These are phyloP conservation scores for Kockovaella imperatae DNA, from an alignment of 768 basidiomycete species.

Conservation along the genomic window DNA sequence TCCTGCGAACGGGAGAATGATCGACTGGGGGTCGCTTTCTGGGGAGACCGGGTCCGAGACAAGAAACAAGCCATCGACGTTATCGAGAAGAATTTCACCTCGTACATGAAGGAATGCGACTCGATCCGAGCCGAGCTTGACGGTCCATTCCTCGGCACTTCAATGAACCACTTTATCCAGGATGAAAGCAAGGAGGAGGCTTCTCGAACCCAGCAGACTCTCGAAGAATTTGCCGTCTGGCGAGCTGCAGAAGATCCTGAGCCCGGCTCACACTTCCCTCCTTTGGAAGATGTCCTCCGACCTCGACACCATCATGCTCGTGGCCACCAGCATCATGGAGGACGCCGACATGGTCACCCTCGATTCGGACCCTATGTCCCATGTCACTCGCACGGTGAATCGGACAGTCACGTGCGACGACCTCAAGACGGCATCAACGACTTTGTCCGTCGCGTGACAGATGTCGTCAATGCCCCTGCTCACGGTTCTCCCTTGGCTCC, in stretches of 20 bases:
- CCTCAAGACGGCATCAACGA: constrained; percentile 7
- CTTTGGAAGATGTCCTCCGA: constrained; percentile 25
- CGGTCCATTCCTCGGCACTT: background rate
- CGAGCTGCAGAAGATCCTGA: too few species aligned
- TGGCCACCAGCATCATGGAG: constrained; percentile 2
- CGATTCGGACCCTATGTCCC: background rate
- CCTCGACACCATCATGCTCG: background rate
- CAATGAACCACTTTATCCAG: constrained; percentile 14
- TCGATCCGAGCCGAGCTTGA: constrained; percentile 7
- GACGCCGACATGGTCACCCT: constrained; percentile 2
- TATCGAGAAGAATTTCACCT: constrained; percentile 8
- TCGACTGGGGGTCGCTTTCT: constrained; percentile 22
- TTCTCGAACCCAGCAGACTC: constrained; percentile 16
- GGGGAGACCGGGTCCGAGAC: constrained; percentile 25
- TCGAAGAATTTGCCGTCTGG: constrained; percentile 35
- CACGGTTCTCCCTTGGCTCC: constrained; percentile 18
- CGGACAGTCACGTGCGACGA: background rate
- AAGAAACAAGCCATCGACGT: constrained; percentile 18
- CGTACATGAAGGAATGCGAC: constrained; percentile 12
- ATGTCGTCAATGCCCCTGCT: constrained; percentile 11
- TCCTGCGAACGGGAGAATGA: constrained; percentile 14
- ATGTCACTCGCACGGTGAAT: background rate
- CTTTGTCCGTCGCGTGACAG: constrained; percentile 22
- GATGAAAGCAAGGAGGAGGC: constrained; percentile 22
- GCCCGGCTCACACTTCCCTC: constrained; percentile 30